Evolutionary conservation across 2,329 filamentous ascomycete genomes (phyloP), one percentile per base, ranked within the genome.

Genomic region (Venturia nashicola): DNA sequence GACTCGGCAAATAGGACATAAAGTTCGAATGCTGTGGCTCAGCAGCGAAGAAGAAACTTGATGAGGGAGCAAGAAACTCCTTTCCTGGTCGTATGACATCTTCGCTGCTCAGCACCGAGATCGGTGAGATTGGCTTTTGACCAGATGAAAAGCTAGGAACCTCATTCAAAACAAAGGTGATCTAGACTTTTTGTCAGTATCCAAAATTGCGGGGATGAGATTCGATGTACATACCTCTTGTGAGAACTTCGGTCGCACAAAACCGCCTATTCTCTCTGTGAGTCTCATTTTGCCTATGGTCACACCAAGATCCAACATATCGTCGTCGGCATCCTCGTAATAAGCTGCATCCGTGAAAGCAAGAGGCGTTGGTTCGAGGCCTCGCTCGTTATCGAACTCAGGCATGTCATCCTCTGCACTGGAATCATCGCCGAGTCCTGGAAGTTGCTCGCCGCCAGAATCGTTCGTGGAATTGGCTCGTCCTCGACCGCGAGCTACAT

Each of bases 181-280:
- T 60, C 62, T 64, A n/a, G 20, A 60, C 12, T 4, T 57, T 57
- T 5, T 7, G 48, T 63, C 14, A 59, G 48, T 43, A 39, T 23
- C 27, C 46, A 20, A 42, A 5, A 27, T 46, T 23, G 5, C 16
- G 9, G 7, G 12, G 20, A 39, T 6, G 60, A 23, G 2, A 23
- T 9, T 23, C 39, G n/a, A 5, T 16, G 20, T 42, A 23, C 42
- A 67, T 76, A 89, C 84, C 78, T 91, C 88, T 72, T 90, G 85
- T 4, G 83, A 81, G 65, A 91, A 80, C 68, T 85, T 84, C 2
- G 88, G 88, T 57, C 88, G 79, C 54, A 88, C 86, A 68, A 89
- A 82, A 0, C 88, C 88, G 18, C 89, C 89, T 67, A 91, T 84
- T 44, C 88, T 80, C 70, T 91, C 88, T 2, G 86, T 90, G 65